Conservation (phyloP, 2,329 filamentous ascomycete genomes). For the Mycogone perniciosa region DNA sequence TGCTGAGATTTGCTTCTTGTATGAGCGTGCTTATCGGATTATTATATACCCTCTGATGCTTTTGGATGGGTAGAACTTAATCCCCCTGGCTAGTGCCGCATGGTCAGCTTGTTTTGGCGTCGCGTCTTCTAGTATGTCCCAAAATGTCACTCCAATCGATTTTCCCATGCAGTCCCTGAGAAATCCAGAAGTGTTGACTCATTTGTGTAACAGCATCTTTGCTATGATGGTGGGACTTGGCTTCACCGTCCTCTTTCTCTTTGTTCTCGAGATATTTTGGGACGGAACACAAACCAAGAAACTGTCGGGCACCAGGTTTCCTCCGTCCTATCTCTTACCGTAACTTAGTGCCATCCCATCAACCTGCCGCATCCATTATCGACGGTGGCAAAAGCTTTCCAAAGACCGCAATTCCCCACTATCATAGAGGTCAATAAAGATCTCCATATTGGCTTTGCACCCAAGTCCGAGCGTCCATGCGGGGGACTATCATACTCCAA, state of each 20-base stretch:
- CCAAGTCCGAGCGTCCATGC: neutral
- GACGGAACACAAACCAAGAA: slow-evolving; percentile 62
- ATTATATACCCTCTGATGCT: slow-evolving; percentile 71
- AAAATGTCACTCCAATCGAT: neutral
- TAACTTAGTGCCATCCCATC: slow-evolving; percentile 19
- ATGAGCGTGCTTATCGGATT: slow-evolving; percentile 86
- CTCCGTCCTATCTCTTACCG: slow-evolving; percentile 43
- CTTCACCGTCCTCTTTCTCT: slow-evolving; percentile 70
- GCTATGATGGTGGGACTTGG: slow-evolving; percentile 71
- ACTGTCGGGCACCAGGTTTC: slow-evolving; percentile 37
- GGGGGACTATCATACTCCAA: too few relatives aligned
- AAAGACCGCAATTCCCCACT: slow-evolving; percentile 15
- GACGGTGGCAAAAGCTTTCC: slow-evolving; percentile 1
- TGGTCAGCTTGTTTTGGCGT: slow-evolving; percentile 66
- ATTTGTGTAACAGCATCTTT: slow-evolving; percentile 54
- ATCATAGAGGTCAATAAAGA: slow-evolving; percentile 20
- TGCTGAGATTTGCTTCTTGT: slow-evolving; percentile 92
- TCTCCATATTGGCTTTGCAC: slow-evolving; percentile 28
- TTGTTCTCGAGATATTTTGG: slow-evolving; percentile 95
- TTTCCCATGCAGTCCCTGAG: slow-evolving; percentile 1
- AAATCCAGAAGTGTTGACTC: too few relatives aligned
- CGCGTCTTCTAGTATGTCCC: slow-evolving; percentile 75
- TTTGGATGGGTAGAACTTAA: slow-evolving; percentile 83
- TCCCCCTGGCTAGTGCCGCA: slow-evolving; percentile 84
- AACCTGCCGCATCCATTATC: slow-evolving; percentile 5